Evolutionary conservation across 2,329 filamentous ascomycete genomes (phyloP).

Genomic region (Knoxdaviesia proteae): DNA sequence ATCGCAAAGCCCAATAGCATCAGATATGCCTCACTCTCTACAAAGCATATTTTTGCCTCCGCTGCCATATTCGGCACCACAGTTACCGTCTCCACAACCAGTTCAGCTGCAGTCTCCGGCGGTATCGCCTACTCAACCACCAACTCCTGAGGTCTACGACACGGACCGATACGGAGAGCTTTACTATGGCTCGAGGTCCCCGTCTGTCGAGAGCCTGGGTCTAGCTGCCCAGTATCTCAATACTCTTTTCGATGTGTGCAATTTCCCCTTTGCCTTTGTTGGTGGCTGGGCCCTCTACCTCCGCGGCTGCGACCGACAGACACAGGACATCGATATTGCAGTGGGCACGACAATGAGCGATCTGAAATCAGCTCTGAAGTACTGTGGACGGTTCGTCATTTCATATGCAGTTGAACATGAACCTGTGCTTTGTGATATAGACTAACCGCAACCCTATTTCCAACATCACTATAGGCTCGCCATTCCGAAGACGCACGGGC

Average conservation of each 20-base stretch:
- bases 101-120: too few species aligned
- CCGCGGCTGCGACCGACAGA: conserved; percentile 1
- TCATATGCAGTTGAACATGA: background rate
- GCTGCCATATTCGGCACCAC: too few species aligned
- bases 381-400: conserved; percentile 1
- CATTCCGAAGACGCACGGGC: conserved; percentile 1
- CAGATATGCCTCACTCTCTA: too few species aligned
- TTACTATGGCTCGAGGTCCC: conserved; percentile 2
- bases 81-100: too few species aligned
- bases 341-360: conserved; percentile 1
- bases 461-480: background rate
- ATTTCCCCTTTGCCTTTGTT: conserved; percentile 2
- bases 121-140: too few species aligned
- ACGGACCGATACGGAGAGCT: conserved; percentile 1
- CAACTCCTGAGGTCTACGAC: conserved; percentile 1
- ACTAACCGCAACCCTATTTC: background rate
- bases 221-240: conserved; percentile 1
- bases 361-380: background rate
- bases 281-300: conserved; percentile 3
- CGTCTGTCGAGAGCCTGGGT: conserved; percentile 1
- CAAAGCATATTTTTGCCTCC: too few species aligned
- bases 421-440: background rate
- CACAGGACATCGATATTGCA: conserved; percentile 2
- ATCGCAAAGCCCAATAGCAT: too few species aligned
- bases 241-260: conserved; percentile 1